Evolutionary conservation across 23 red algal genomes (phyloP), one percentile per base, ranked within the genome.

Genomic region (Gracilaria gracilis): DNA sequence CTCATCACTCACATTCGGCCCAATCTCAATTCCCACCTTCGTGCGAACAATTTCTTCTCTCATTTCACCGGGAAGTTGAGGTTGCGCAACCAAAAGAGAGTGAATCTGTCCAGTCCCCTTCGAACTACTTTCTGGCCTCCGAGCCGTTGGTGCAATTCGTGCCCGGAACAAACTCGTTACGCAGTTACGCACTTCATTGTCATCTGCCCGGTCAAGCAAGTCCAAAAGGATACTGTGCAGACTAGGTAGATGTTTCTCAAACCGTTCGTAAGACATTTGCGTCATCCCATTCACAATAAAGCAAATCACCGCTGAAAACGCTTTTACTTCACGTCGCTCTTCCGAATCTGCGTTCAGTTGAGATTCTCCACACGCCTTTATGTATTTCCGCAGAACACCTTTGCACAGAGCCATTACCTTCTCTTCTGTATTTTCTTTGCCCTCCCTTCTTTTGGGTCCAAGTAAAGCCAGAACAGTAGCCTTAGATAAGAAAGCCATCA

Each of bases 391-490:
- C 28, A 88, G 57, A 13, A 93, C 87, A 48, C 69, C 49, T 59
- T 86, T 38, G 24, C 87, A 90, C 16, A 95, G 77, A 38, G 36
- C 35, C 81, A 87, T 86, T 15, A 94, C 80, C 31, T 88, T 84
- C 32, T 67, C 59, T 32, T 95, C 88, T 17, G 92, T 93, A 9
- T n/a, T 67, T 1, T 55, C 86, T 8, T 83, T 82, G 38, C 86
- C 46, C 19, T 94, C 35, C 37, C 32, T 46, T 61, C 89, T 79
- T 0, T 93, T 36, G 14, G 58, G 49, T 89, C 89, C 58, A 88
- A 58, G 73, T 94, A 90, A 12, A 98, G 70, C 89, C 90, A 98
- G 33, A 93, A 91, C 23, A 98, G 21, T 24, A 98, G 44, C 40
- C 94, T 71, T 38, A 98, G 76, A 29, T 88, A n/a, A n/a, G n/a